A percentile compares a stretch with the other conserved stretches of the same genome.
Conservation (phyloP, 2,329 filamentous ascomycete species). For the Zasmidium citrigriseum region DNA sequence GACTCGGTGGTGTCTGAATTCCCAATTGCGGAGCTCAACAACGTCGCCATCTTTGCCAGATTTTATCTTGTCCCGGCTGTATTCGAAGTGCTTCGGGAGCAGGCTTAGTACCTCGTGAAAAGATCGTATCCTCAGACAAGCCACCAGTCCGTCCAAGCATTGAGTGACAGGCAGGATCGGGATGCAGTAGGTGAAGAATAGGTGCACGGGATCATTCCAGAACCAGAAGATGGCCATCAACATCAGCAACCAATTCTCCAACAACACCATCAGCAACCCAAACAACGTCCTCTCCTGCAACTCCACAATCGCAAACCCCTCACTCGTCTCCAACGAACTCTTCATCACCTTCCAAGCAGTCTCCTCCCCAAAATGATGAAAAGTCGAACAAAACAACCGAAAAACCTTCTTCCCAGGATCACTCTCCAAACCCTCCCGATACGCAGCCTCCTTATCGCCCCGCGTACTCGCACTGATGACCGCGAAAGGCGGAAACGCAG, state of each 20-base stretch:
- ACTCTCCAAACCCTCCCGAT: constrained; percentile 10
- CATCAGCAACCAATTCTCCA: constrained; percentile 49
- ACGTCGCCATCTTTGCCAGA: constrained; percentile 23
- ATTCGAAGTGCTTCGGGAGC: constrained; percentile 45
- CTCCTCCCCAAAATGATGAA: constrained; percentile 73
- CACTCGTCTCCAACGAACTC: constrained; percentile 64
- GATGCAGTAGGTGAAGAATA: constrained; percentile 67
- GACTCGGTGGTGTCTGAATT: constrained; percentile 40
- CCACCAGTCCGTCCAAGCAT: constrained; percentile 69
- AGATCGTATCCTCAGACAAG: constrained; percentile 66
- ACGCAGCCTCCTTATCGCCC: constrained; percentile 24
- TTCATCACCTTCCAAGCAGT: constrained; percentile 62
- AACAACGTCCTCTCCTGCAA: constrained; percentile 62
- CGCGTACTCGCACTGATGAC: constrained; percentile 46
- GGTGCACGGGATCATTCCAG: constrained; percentile 53
- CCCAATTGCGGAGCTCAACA: constrained; percentile 36
- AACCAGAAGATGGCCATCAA: constrained; percentile 57
- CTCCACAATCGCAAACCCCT: constrained; percentile 73
- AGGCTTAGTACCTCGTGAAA: constrained; percentile 64
- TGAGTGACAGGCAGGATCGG: constrained; percentile 69
- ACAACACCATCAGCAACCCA: constrained; percentile 34
- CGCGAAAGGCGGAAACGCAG: constrained; percentile 55
- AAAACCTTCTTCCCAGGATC: constrained; percentile 53
- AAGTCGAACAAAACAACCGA: constrained; percentile 71
- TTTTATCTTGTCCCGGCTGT: constrained; percentile 32